These are phyloP conservation scores for Candida morakotiae DNA, from an alignment of 805 yeast genomes.

Conservation along the genomic window DNA sequence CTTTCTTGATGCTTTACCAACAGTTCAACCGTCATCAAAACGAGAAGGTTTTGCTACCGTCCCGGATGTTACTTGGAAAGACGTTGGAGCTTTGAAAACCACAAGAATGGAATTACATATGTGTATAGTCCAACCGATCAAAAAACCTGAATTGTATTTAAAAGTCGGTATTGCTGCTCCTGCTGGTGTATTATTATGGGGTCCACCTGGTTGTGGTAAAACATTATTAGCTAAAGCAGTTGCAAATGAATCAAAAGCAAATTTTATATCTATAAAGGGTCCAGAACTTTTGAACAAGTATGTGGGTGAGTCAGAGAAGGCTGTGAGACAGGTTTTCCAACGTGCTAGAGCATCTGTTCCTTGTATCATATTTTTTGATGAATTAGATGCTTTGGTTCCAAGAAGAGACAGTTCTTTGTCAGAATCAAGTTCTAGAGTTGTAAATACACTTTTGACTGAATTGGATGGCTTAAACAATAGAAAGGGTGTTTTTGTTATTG, in stretches of 20 bases:
- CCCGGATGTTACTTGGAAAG: constrained; percentile 95
- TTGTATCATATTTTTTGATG: constrained; percentile 93
- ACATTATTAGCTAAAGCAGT: constrained; percentile 95
- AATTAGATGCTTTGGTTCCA: constrained; percentile 93
- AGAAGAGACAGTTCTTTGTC: constrained; percentile 84
- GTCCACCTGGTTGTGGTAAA: constrained; percentile 99
- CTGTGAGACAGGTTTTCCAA: constrained; percentile 87
- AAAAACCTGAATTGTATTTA: constrained; percentile 82
- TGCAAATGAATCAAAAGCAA: constrained; percentile 95
- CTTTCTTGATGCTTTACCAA: constrained; percentile 80
- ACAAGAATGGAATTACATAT: constrained; percentile 88
- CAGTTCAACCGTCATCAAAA: constrained; percentile 94
- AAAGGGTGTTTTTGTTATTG: constrained; percentile 88
- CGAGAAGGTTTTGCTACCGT: constrained; percentile 98
- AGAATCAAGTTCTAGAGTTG: constrained; percentile 90
- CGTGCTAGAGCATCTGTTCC: constrained; percentile 93
- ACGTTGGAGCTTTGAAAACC: constrained; percentile 82
- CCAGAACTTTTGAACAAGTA: constrained; percentile 92
- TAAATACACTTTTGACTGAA: constrained; percentile 90
- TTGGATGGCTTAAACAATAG: constrained; percentile 92
- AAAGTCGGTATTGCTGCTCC: constrained; percentile 95
- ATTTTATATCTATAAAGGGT: constrained; percentile 92
- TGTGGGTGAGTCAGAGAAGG: constrained; percentile 94
- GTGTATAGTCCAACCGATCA: constrained; percentile 97
- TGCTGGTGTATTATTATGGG: constrained; percentile 96